Evolutionary conservation across 495 filamentous ascomycete genomes (phyloP), one percentile per base, ranked within the genome.

Genomic region (Tuber calosporum): DNA sequence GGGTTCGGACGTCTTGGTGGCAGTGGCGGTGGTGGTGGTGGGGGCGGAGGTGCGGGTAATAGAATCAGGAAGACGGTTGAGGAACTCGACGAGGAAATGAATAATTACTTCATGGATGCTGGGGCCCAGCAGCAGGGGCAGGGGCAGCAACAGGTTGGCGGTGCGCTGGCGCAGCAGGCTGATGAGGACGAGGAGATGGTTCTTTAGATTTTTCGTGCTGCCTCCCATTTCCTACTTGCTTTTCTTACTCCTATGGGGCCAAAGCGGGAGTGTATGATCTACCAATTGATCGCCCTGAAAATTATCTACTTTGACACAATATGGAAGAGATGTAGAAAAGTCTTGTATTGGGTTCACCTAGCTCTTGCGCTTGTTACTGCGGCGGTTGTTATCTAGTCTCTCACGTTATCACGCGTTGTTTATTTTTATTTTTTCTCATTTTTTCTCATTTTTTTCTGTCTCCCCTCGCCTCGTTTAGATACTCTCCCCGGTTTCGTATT

Each of bases 71-170:
- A 97, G 88, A 97, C 94, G 8, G 91, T 93, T 69, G 92, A 96
- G 78, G 91, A 98, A 80, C 85, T 98, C 53, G 94, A 98, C 80
- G 90, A 91, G 45, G 94, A 98, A 84, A 98, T 98, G 94, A 93
- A 89, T 43, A 92, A 97, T 80, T 98, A 98, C 83, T 98, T 92
- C 85, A 86, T 83, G 41, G 86, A 87, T 45, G 81, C 82, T 38
- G 80, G 83, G 30, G 84, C 82, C 36, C 82, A 80, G n/a, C 53
- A 62, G 34, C 53, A 58, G 22, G 20, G 26, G 26, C 53, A 62
- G 26, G 26, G 13, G 7, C 53, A 62, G 13, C 53, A 62, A 17
- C 81, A 79, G 67, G 79, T 79, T 26, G 67, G 48, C 38, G 83
- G 75, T 37, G 75, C 81, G n/a, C 76, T 84, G 45, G 73, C 70